Base-by-base conservation (phyloP, 2,329 filamentous ascomycete species). In the Fusarium pininemorale region DNA sequence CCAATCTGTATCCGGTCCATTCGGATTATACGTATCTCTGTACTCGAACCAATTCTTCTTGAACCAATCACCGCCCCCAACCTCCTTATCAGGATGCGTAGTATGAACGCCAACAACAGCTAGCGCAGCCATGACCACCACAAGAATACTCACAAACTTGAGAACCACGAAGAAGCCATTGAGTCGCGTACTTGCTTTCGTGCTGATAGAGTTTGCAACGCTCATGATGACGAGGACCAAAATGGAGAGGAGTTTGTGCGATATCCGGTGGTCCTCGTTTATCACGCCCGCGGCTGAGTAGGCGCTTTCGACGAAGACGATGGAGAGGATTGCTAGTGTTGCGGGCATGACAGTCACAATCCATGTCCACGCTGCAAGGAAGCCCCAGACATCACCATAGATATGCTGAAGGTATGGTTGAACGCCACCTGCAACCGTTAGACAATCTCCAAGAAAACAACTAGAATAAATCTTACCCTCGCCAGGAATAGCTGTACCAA, bases 291-390 rank as follows among this genome's bases (percentile, higher is more conserved):
- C 80, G 4, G 87, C 86, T 6, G 89, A 85, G 83, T 87, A 90
- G 32, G 90, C 85, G 71, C 86, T 90, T 78, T 90, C 85, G 64
- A 91, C 85, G 72, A 92, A 91, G 30, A 91, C 89, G 70, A 92
- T 91, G 76, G 87, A 87, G 35, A 91, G 84, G 53, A 92, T 92
- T 15, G 90, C 90, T 67, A 91, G 84, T 0, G 90, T 90, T 0
- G 89, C 89, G 0, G 90, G 90, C 86, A 91, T 92, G 30, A 91
- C 87, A 26, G 87, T 89, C 11, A 91, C 85, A 61, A 92, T 87
- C 88, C 90, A 92, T 0, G 90, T 89, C 90, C 90, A 92, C 0
- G 89, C 89, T 11, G 89, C 89, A 10, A 91, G 79, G 74, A 91
- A 92, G n/a, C 89, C 90, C 55, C 87, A 86, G 5, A 88, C 81